Evolutionary conservation across 495 filamentous ascomycete genomes (phyloP), one percentile per base, ranked within the genome.

Genomic region (Aspergillus steynii): DNA sequence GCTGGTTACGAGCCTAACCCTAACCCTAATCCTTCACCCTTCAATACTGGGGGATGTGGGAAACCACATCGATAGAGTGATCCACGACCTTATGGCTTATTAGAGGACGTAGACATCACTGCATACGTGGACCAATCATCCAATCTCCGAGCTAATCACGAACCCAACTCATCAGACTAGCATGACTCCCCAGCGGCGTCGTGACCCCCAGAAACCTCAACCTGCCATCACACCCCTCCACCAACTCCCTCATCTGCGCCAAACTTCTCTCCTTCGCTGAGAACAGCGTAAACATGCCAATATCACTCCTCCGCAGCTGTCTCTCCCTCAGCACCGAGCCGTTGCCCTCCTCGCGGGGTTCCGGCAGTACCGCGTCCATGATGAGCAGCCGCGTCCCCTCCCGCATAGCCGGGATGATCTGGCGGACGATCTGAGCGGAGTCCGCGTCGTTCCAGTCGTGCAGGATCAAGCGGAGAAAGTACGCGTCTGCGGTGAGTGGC

Each of bases 371-470:
- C 5, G 7, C 8, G 14, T 53, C 50, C 8, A 53, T 28, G 29
- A 53, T 29, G 8, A 53, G 8, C 50, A 53, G 28, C 25, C 8
- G 7, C 20, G 50, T 27, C 5, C 50, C 28, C 20, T n/a, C 20
- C 25, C 50, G 50, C 20, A 53, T n/a, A 3, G 50, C 50, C 8
- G 50, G 14, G 5, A 2, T 6, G 7, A 53, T 27, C 8, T 28
- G 8, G 15, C 50, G 28, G 50, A 53, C 14, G 50, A 53, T 53
- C 20, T 5, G 8, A 28, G 50, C 29, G 5, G 4, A 27, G 5
- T 53, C 50, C 3, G 7, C 50, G 14, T 53, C 50, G 28, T 28
- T 53, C 50, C 50, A 53, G 28, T 53, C 25, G 50, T 53, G 50
- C 20, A 53, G 50, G 29, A 53, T 29, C 10, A 27, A 14, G 5